Percentiles rank a stretch among this genome's conserved stretches.
These are phyloP conservation scores for Macrophomina pseudophaseolina DNA, from an alignment of 2,329 filamentous ascomycete genomes.

Conservation along the genomic window DNA sequence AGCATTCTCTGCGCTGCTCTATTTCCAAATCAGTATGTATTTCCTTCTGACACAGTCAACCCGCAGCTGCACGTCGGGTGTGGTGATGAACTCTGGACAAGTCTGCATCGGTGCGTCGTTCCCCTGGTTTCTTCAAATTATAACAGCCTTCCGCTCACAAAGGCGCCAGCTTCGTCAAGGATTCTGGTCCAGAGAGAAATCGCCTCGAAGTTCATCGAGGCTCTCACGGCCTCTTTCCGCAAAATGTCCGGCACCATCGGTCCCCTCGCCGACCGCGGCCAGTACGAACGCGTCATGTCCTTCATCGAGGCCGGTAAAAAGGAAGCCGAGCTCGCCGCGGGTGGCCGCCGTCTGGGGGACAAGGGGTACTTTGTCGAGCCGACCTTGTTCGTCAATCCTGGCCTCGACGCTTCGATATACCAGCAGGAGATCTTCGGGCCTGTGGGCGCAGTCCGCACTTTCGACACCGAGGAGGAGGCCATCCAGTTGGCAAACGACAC, in stretches of 20 bases:
- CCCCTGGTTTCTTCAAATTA: neutral
- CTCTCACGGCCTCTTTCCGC: constrained; percentile 36
- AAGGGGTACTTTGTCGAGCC: constrained; percentile 39
- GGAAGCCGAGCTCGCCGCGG: constrained; percentile 39
- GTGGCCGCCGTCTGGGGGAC: constrained; percentile 39
- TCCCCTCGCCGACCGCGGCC: constrained; percentile 40
- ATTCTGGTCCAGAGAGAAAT: constrained; percentile 40
- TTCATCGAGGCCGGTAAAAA: constrained; percentile 42
- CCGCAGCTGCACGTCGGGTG: constrained; percentile 30
- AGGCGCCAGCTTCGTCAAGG: constrained; percentile 33
- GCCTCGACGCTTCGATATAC: constrained; percentile 36
- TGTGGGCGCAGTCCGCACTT: constrained; percentile 37
- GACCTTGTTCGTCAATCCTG: constrained; percentile 39
- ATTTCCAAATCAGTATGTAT: too few species aligned
- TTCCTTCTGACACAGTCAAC: neutral
- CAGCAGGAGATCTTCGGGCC: constrained; percentile 42
- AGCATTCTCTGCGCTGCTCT: too few species aligned
- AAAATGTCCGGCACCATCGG: constrained; percentile 31
- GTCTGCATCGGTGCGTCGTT: constrained; percentile 30
- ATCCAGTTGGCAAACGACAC: constrained; percentile 41
- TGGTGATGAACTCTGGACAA: constrained; percentile 35
- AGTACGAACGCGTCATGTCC: constrained; percentile 43
- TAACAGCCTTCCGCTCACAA: neutral
- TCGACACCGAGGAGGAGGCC: constrained; percentile 41
- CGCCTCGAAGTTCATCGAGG: constrained; percentile 37